Percentiles rank a stretch among this genome's conserved stretches.
Evolutionary conservation across 495 filamentous ascomycete genomes (phyloP).

Genomic region (Stereocaulon alpinum): DNA sequence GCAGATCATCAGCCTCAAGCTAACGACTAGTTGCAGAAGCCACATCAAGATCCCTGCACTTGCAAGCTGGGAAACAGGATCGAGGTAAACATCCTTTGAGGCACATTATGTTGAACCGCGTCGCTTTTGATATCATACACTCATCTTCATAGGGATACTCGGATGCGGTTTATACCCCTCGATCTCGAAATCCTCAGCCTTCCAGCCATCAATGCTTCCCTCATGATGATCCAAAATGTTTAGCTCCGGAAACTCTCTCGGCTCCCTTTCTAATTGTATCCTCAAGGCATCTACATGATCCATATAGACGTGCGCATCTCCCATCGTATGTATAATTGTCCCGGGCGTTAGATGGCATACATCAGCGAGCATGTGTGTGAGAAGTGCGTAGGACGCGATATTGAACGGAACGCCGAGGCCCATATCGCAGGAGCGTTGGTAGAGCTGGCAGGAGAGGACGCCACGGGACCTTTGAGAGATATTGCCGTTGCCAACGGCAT

Average conservation of each 20-base stretch:
- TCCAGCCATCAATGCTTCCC: slow-evolving; percentile 72
- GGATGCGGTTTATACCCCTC: slow-evolving; percentile 85
- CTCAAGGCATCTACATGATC: slow-evolving; percentile 85
- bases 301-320: slow-evolving; percentile 87
- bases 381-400: slow-evolving; percentile 83
- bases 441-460: slow-evolving; percentile 71
- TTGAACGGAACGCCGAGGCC: slow-evolving; percentile 96
- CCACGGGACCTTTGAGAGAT: slow-evolving; percentile 41
- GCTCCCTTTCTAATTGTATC: slow-evolving; percentile 68
- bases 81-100: too few relatives aligned
- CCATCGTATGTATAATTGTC: slow-evolving; percentile 84
- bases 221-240: slow-evolving; percentile 54
- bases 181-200: slow-evolving; percentile 77
- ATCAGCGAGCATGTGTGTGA: slow-evolving; percentile 89
- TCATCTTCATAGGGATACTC: slow-evolving; percentile 95
- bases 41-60: too few relatives aligned
- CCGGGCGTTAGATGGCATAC: slow-evolving; percentile 75
- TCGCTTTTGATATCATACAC: slow-evolving; percentile 46
- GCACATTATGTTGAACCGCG: neutral
- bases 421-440: slow-evolving; percentile 95
- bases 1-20: too few relatives aligned
- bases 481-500: slow-evolving; percentile 25
- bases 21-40: too few relatives aligned
- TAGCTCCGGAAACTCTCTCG: slow-evolving; percentile 70
- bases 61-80: too few relatives aligned